Conservation (phyloP, 2,329 filamentous ascomycete species). For the Pyricularia pennisetigena region DNA sequence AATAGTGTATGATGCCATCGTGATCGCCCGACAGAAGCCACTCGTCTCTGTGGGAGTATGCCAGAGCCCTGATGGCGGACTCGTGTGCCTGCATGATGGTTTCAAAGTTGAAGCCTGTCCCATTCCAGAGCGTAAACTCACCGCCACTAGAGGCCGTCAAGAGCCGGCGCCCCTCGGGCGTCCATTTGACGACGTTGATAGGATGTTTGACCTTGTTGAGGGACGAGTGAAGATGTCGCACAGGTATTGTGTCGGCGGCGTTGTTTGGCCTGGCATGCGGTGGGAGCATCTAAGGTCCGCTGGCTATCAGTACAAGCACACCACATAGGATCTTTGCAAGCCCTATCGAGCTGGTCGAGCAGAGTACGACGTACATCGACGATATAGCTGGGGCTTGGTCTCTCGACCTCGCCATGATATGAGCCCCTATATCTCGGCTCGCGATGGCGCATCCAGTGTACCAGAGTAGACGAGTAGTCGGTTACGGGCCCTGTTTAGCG, state of each 20-base stretch:
- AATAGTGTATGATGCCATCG: conserved; percentile 93
- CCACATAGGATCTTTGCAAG: neutral
- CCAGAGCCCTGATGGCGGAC: conserved; percentile 69
- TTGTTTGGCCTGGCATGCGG: conserved; percentile 65
- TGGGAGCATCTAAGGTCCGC: conserved; percentile 63
- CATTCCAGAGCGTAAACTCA: conserved; percentile 98
- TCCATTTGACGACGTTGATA: conserved; percentile 95
- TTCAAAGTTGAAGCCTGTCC: conserved; percentile 98
- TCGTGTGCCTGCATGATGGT: conserved; percentile 99
- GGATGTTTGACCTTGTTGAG: conserved; percentile 97
- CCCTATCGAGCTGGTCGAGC: neutral
- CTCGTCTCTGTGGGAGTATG: conserved; percentile 91
- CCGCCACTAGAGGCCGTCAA: conserved; percentile 92
- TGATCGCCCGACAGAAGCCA: conserved; percentile 96
- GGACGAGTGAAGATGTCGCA: conserved; percentile 95
- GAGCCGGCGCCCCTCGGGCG: conserved; percentile 83
- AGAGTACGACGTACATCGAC: conserved; percentile 58
- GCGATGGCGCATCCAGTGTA: conserved; percentile 84
- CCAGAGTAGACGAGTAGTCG: conserved; percentile 83
- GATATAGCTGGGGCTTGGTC: conserved; percentile 82
- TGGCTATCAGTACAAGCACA: neutral
- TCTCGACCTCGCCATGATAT: conserved; percentile 65
- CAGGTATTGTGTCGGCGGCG: conserved; percentile 79
- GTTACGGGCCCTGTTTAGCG: conserved; percentile 65
- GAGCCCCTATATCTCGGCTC: conserved; percentile 64